Percentiles rank a stretch among this genome's conserved stretches.
Conservation (phyloP, 441 rosid species). For the Corymbia calophylla region DNA sequence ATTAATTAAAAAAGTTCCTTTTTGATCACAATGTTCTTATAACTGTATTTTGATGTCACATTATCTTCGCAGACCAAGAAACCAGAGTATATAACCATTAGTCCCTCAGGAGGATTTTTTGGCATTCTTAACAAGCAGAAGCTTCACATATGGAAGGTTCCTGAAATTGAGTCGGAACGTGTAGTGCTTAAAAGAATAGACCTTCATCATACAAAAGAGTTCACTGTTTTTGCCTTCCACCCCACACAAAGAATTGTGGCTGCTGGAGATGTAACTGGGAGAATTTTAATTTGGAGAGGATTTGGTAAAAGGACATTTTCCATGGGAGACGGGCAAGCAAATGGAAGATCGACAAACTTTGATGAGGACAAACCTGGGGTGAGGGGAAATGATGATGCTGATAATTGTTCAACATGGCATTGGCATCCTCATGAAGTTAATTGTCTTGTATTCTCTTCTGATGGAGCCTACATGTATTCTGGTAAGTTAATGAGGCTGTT, state of each 20-base stretch:
- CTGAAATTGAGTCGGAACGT: slow-evolving; percentile 38
- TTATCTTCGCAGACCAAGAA: slow-evolving; percentile 48
- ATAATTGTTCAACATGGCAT: slow-evolving; percentile 91
- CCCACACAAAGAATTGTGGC: slow-evolving; percentile 75
- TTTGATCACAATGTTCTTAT: neutral
- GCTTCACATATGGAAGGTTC: slow-evolving; percentile 71
- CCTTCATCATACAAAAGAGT: slow-evolving; percentile 73
- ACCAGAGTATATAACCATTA: slow-evolving; percentile 49
- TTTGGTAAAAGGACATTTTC: slow-evolving; percentile 51
- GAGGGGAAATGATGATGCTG: slow-evolving; percentile 89
- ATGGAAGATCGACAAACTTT: slow-evolving; percentile 16
- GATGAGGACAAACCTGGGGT: slow-evolving; percentile 84
- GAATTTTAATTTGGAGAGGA: slow-evolving; percentile 91
- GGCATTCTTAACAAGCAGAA: slow-evolving; percentile 53
- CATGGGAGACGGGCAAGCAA: slow-evolving; percentile 12
- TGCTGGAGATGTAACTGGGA: slow-evolving; percentile 92
- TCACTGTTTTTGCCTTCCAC: slow-evolving; percentile 74
- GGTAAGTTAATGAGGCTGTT: slow-evolving; percentile 27
- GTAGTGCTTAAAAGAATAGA: slow-evolving; percentile 42
- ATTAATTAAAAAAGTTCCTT: neutral
- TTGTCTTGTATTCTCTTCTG: slow-evolving; percentile 77
- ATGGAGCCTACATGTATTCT: slow-evolving; percentile 89
- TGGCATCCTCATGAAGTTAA: slow-evolving; percentile 88
- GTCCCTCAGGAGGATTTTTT: slow-evolving; percentile 61
- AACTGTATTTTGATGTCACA: neutral